These are phyloP conservation scores for Botrytis paeoniae DNA, from an alignment of 2,329 filamentous ascomycete genomes.

Conservation along the genomic window DNA sequence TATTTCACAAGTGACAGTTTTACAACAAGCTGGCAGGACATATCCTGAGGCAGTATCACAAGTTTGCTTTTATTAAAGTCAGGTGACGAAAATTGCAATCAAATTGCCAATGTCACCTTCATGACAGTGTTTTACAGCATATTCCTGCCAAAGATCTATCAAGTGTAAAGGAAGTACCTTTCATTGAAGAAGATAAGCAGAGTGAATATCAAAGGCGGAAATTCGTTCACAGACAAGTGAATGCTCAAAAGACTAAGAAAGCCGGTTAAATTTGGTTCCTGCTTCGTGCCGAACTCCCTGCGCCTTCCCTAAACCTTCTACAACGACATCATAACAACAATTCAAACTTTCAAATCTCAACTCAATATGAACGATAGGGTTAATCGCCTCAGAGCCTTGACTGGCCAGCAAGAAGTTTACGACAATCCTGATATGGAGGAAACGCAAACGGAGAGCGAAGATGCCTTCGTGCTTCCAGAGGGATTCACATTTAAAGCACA, in stretches of 20 bases:
- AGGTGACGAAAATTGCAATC: not conserved
- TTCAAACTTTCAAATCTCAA: not conserved
- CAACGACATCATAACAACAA: not conserved
- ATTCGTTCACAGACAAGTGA: not conserved
- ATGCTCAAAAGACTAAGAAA: not conserved
- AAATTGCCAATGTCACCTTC: not conserved
- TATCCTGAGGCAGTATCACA: slow-evolving; percentile 3
- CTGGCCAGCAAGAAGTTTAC: slow-evolving; percentile 8
- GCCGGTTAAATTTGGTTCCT: not conserved
- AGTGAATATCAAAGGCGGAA: not conserved
- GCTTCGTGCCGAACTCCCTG: not conserved
- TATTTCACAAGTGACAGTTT: not conserved
- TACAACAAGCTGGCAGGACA: not conserved
- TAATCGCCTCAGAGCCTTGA: slow-evolving; percentile 13
- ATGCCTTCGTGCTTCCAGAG: not conserved
- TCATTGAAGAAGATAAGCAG: not conserved
- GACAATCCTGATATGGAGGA: not conserved
- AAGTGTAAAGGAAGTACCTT: not conserved
- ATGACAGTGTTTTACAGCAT: not conserved
- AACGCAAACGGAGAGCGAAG: not conserved
- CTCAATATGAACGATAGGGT: slow-evolving; percentile 1
- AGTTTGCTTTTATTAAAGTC: not conserved
- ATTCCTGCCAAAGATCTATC: not conserved
- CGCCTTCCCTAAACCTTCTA: not conserved
- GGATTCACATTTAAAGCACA: slow-evolving; percentile 5